These are phyloP conservation scores for Yarrowia galli DNA, from an alignment of 1,139 yeast species.

Conservation along the genomic window DNA sequence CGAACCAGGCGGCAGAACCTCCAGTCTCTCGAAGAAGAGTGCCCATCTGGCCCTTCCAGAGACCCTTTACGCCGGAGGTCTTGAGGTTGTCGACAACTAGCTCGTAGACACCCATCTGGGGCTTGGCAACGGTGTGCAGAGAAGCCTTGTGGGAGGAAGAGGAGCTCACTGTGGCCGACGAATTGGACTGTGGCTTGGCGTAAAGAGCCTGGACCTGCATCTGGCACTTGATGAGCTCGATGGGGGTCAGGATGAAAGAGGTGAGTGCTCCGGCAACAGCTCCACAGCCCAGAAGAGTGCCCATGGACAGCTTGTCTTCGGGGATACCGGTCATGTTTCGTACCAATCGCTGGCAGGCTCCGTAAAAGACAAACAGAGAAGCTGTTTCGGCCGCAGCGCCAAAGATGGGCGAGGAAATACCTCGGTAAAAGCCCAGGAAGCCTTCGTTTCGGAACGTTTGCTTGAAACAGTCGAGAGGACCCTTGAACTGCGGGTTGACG, in stretches of 20 bases:
- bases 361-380: conserved; percentile 69
- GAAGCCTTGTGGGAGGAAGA: conserved; percentile 27
- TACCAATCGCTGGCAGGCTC: conserved; percentile 55
- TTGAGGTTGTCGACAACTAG: conserved; percentile 42
- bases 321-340: conserved; percentile 39
- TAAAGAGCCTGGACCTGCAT: conserved; percentile 69
- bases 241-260: conserved; percentile 85
- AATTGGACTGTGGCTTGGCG: conserved; percentile 37
- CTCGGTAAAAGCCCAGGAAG: conserved; percentile 63
- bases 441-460: conserved; percentile 74
- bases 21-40: conserved; percentile 83
- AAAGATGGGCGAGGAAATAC: conserved; percentile 78
- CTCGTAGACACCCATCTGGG: conserved; percentile 28
- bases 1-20: conserved; percentile 95
- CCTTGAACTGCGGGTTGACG: conserved; percentile 54
- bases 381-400: conserved; percentile 93
- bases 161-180: conserved; percentile 20
- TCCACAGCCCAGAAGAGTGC: conserved; percentile 62
- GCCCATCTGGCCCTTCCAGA: conserved; percentile 90
- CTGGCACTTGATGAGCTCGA: conserved; percentile 86
- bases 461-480: conserved; percentile 67
- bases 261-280: conserved; percentile 85
- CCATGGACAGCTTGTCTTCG: conserved; percentile 40
- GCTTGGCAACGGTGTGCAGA: conserved; percentile 11
- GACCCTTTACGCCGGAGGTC: conserved; percentile 64